These are phyloP conservation scores for Ogataea trehalophila DNA, from an alignment of 805 yeast species.

Conservation along the genomic window DNA sequence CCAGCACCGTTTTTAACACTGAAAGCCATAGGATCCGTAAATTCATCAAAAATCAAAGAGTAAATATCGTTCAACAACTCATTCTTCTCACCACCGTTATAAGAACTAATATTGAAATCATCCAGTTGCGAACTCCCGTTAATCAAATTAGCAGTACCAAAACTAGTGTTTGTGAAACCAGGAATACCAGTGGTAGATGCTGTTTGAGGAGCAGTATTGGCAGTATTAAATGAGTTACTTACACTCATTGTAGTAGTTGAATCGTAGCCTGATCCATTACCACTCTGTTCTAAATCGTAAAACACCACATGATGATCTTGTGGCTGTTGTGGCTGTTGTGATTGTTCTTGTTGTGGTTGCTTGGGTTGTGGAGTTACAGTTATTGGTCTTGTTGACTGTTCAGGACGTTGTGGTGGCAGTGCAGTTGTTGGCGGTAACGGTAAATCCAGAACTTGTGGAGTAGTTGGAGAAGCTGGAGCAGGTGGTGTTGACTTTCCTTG, in stretches of 20 bases:
- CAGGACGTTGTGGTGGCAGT: background rate
- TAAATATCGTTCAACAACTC: constrained; percentile 39
- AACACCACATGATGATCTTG: constrained; percentile 1
- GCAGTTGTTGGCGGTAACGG: constrained; percentile 2
- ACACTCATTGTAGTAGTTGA: constrained; percentile 2
- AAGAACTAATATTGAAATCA: background rate
- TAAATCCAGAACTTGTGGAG: background rate
- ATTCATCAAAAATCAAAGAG: constrained; percentile 41
- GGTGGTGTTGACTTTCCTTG: constrained; percentile 1
- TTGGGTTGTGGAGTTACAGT: background rate
- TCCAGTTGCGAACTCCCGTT: background rate
- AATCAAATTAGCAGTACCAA: background rate
- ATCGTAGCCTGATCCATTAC: background rate
- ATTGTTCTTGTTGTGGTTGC: background rate
- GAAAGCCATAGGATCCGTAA: constrained; percentile 34
- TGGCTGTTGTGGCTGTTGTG: no score
- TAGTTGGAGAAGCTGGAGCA: constrained; percentile 1
- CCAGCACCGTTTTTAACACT: constrained; percentile 11
- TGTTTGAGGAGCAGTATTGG: background rate
- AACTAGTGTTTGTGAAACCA: background rate
- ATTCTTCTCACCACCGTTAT: constrained; percentile 13
- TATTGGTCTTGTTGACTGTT: background rate
- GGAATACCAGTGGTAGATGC: background rate
- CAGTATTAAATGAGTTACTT: background rate
- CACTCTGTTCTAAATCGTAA: constrained; percentile 8